A percentile compares a stretch with the other conserved stretches of the same genome.
Conservation (phyloP, 2,329 filamentous ascomycete genomes). For the Lachnellula cervina region DNA sequence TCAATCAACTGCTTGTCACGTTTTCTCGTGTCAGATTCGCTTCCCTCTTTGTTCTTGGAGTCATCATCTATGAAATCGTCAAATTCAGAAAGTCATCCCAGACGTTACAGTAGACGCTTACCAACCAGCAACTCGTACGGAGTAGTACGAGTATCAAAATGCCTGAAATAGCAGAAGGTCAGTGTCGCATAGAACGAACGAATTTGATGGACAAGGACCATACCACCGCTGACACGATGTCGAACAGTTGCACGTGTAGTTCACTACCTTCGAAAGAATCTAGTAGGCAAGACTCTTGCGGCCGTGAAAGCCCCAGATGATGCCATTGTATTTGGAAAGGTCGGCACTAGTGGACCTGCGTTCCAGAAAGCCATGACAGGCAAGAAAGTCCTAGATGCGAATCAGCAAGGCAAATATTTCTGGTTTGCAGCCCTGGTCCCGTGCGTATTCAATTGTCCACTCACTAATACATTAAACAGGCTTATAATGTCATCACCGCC, state of each 20-base stretch:
- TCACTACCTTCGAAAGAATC: conserved; percentile 74
- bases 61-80: neutral
- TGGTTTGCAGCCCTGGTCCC: conserved; percentile 46
- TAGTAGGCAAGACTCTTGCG: conserved; percentile 77
- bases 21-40: conserved; percentile 1
- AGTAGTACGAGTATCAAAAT: conserved; percentile 33
- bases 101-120: neutral
- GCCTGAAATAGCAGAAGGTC: conserved; percentile 61
- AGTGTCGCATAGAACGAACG: neutral
- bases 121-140: neutral
- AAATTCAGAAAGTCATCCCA: neutral
- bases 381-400: conserved; percentile 64
- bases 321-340: conserved; percentile 83
- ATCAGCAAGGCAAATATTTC: conserved; percentile 95
- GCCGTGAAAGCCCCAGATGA: conserved; percentile 72
- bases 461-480: conserved; percentile 28
- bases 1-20: neutral
- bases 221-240: conserved; percentile 1
- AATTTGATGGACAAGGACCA: neutral
- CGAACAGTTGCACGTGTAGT: conserved; percentile 71
- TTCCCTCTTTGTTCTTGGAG: neutral
- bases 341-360: conserved; percentile 69
- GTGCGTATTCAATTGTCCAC: neutral
- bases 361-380: conserved; percentile 71
- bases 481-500: conserved; percentile 72